Evolutionary conservation across 257 asterid species (phyloP).

Genomic region (Solanum arcanum): DNA sequence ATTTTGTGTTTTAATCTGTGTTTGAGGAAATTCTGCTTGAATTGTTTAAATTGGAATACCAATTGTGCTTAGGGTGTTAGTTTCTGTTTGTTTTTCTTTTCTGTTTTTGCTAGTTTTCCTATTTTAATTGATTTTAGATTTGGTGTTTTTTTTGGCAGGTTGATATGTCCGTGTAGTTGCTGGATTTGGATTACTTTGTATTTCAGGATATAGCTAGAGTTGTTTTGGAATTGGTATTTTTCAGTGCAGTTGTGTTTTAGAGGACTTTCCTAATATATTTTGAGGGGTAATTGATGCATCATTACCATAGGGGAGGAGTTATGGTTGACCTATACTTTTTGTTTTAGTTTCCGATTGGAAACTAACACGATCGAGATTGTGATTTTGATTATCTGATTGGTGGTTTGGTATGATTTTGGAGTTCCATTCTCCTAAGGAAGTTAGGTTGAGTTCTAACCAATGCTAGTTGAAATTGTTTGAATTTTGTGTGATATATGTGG

Average conservation of each 20-base stretch:
- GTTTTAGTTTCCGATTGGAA: not conserved
- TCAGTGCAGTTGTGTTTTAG: conserved; percentile 10
- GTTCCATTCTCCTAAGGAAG: conserved; percentile 4
- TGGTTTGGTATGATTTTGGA: not conserved
- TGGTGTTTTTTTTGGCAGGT: conserved; percentile 32
- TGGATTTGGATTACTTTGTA: conserved; percentile 12
- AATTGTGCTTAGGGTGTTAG: not conserved
- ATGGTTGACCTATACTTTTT: conserved; percentile 19
- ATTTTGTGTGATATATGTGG: conserved; percentile 17
- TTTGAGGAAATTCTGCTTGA: not conserved
- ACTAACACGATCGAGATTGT: not conserved
- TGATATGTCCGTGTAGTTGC: conserved; percentile 20
- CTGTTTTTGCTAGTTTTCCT: not conserved
- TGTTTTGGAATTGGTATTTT: not conserved
- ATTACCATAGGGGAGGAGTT: not conserved
- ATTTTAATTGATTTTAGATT: not conserved
- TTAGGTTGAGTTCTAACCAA: conserved; percentile 10
- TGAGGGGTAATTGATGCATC: conserved; percentile 15
- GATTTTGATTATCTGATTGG: not conserved
- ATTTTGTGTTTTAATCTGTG: not conserved
- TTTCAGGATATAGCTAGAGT: conserved; percentile 1
- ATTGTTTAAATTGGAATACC: not conserved
- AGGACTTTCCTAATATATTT: conserved; percentile 5
- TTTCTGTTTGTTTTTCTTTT: not conserved
- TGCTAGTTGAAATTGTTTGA: conserved; percentile 28